Evolutionary conservation across 2,329 filamentous ascomycete genomes (phyloP), one percentile per base, ranked within the genome.

Genomic region (Talaromyces marneffei): DNA sequence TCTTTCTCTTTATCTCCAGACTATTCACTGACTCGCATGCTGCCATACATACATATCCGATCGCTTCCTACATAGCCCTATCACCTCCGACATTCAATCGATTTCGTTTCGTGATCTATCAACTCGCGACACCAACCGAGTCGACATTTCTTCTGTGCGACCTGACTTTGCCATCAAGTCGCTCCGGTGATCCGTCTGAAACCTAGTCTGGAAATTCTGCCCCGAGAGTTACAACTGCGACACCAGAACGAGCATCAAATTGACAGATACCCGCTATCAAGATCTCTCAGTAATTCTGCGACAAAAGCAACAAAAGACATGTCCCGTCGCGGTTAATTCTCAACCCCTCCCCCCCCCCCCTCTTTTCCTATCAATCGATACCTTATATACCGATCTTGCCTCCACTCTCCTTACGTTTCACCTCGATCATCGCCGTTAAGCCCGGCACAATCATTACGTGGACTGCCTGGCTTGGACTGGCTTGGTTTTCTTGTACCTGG

Each of bases 121-220:
- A 25, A 12, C 18, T 18, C 4, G 3, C 25, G 25, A 33, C n/a
- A 44, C 25, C 35, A 18, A 33, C 16, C 23, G 14, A 40, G 33
- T 27, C 23, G 33, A 37, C 33, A 3, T 1, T 37, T 25, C 2
- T 12, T 31, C 46, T 50, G 46, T 50, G 44, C 44, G 25, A 48
- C 42, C 8, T 16, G 6, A 14, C 42, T 46, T 40, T 18, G 37
- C 37, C 44, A 29, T 50, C 48, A 18, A 53, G 9, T 53, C 20
- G 39, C 55, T 46, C 27, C 40, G 57, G 57, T 33, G 42, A 35
- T 29, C 57, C 57, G 23, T 59, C 57, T 59, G 57, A 59, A 50
- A 59, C 57, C 57, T 52, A 59, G 20, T 37, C 46, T 40, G 35
- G 33, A 25, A 59, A 52, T 59, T 53, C 44, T 44, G 57, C 57